phyloP scores from a whole-genome alignment of 805 yeast species.

The Brettanomyces bruxellensis region DNA sequence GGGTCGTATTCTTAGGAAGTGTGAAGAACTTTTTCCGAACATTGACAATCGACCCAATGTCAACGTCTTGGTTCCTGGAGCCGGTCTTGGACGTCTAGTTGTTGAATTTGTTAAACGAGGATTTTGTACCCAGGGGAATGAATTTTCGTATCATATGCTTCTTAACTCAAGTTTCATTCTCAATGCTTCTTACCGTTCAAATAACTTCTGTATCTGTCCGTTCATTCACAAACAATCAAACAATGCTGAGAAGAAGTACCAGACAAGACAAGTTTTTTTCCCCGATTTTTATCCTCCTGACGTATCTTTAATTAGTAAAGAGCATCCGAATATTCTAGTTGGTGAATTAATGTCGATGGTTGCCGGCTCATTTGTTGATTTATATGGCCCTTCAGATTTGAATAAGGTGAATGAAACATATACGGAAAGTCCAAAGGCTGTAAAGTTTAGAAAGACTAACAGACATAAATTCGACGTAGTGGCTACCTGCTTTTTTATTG shows the following conservation, averaged over 20 bases:
- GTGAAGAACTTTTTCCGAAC: constrained; percentile 30
- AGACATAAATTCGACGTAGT: constrained; percentile 33
- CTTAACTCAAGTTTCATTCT: constrained; percentile 45
- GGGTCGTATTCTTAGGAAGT: constrained; percentile 28
- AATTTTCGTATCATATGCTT: constrained; percentile 57
- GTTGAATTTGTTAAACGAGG: constrained; percentile 47
- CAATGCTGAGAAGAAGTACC: constrained; percentile 34
- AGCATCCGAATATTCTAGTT: constrained; percentile 32
- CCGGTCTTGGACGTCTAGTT: constrained; percentile 54
- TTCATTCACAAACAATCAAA: constrained; percentile 45
- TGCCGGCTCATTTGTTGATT: constrained; percentile 63
- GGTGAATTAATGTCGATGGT: constrained; percentile 57
- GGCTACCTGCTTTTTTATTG: constrained; percentile 53
- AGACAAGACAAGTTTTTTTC: constrained; percentile 39
- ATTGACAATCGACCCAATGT: constrained; percentile 27
- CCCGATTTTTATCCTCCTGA: constrained; percentile 44
- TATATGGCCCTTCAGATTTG: constrained; percentile 45
- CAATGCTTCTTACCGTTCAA: constrained; percentile 34
- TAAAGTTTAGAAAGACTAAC: constrained; percentile 33
- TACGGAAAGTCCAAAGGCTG: constrained; percentile 29
- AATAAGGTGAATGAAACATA: constrained; percentile 26
- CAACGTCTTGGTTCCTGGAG: constrained; percentile 51
- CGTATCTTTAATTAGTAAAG: constrained; percentile 24
- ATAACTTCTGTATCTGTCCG: constrained; percentile 39
- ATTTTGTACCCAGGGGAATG: constrained; percentile 59